phyloP scores from a whole-genome alignment of 495 filamentous ascomycete genomes.

The Platismatia glauca region DNA sequence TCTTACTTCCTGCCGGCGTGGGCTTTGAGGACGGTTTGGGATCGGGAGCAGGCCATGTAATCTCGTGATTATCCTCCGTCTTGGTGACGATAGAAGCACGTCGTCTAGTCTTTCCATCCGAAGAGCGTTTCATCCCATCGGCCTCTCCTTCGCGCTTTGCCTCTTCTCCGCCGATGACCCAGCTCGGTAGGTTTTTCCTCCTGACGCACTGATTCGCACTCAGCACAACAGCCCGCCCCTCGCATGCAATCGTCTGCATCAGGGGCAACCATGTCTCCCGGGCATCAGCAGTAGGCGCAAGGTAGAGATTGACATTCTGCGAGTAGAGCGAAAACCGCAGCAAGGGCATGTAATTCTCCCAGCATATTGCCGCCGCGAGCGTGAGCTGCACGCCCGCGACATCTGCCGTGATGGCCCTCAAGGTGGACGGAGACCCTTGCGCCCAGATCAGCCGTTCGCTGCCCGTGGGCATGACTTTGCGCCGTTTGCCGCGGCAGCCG shows the following conservation, averaged over 20 bases:
- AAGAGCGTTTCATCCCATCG: slow-evolving; percentile 13
- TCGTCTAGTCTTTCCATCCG: slow-evolving; percentile 18
- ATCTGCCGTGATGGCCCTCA: slow-evolving; percentile 72
- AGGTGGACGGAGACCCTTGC: slow-evolving; percentile 70
- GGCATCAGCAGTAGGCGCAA: slow-evolving; percentile 83
- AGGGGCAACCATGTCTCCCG: slow-evolving; percentile 76
- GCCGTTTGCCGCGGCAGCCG: slow-evolving; percentile 73
- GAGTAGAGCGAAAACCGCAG: slow-evolving; percentile 71
- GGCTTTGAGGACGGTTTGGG: background rate
- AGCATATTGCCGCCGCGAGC: slow-evolving; percentile 83
- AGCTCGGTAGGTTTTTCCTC: slow-evolving; percentile 46
- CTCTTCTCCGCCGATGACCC: slow-evolving; percentile 36
- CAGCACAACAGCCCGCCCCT: slow-evolving; percentile 80
- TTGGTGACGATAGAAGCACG: slow-evolving; percentile 30
- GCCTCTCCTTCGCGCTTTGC: slow-evolving; percentile 1
- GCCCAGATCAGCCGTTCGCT: slow-evolving; percentile 83
- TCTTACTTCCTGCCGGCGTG: background rate
- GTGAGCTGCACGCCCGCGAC: slow-evolving; percentile 70
- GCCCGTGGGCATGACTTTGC: slow-evolving; percentile 93
- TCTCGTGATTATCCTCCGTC: slow-evolving; percentile 45
- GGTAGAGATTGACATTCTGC: slow-evolving; percentile 88
- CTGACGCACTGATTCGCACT: slow-evolving; percentile 75
- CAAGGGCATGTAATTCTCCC: slow-evolving; percentile 96
- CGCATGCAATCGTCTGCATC: slow-evolving; percentile 70
- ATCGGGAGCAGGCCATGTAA: slow-evolving; percentile 36